Percentiles rank a stretch among this genome's conserved stretches.
phyloP scores from a whole-genome alignment of 1,284 basidiomycete genomes.

The Cutaneotrichosporon sp. region DNA sequence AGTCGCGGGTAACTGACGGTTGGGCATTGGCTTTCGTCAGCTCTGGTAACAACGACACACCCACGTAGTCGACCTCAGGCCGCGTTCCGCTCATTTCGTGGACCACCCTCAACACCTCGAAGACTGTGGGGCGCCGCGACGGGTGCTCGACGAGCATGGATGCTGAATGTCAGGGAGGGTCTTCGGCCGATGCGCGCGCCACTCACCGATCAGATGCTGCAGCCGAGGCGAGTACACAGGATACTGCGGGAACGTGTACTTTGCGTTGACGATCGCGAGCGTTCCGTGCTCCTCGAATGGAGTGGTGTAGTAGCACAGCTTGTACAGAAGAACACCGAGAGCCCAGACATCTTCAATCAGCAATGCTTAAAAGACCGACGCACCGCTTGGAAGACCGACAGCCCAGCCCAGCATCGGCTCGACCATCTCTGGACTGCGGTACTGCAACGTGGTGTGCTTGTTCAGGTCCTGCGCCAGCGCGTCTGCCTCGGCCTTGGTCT shows the following conservation, averaged over 20 bases:
- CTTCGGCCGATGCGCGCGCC: conserved; percentile 14
- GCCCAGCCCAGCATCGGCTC: conserved; percentile 60
- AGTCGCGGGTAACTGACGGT: conserved; percentile 7
- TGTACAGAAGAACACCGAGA: conserved; percentile 73
- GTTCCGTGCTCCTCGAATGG: conserved; percentile 98
- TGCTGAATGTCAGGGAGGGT: conserved; percentile 54
- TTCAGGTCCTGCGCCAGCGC: conserved; percentile 89
- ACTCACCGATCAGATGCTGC: conserved; percentile 81
- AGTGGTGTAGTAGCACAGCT: conserved; percentile 96
- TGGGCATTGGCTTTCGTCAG: conserved; percentile 9
- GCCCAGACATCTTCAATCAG: conserved; percentile 67
- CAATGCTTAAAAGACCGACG: conserved; percentile 24
- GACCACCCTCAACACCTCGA: conserved; percentile 73
- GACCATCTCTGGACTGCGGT: conserved; percentile 97
- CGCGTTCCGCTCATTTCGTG: conserved; percentile 81
- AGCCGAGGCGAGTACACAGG: conserved; percentile 87
- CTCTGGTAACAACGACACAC: background rate
- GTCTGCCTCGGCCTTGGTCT: conserved; percentile 76
- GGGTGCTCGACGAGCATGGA: conserved; percentile 89
- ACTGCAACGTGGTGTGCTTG: conserved; percentile 91
- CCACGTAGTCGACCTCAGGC: conserved; percentile 68
- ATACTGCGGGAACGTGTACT: conserved; percentile 90
- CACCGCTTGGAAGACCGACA: conserved; percentile 57
- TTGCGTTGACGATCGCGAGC: conserved; percentile 92
- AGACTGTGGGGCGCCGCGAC: conserved; percentile 73